Evolutionary conservation across 305 asterid genomes (phyloP), one percentile per base, ranked within the genome.

Genomic region (Withania somnifera): DNA sequence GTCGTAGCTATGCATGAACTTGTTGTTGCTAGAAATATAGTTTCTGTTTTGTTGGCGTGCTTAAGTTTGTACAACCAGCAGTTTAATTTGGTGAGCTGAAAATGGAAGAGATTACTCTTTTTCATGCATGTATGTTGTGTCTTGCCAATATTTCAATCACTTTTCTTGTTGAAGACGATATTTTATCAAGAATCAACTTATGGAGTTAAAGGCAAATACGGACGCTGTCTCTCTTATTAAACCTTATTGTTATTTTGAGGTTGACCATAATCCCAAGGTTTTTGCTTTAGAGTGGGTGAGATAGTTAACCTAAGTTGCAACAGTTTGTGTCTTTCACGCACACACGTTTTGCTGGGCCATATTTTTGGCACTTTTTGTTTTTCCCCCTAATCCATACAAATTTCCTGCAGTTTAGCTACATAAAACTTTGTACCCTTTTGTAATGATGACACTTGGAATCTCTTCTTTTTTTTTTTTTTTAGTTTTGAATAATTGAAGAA

Each of bases 1-100:
- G 89, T 80, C 69, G 80, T 77, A 47, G 81, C 82, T 86, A 83
- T 84, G 92, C 84, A 86, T 77, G 17, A 30, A 54, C 54, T 81
- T 88, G 82, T 73, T 81, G 89, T 84, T 47, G 79, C 60, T 47
- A 26, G 15, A 73, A 73, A 73, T 73, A 85, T 47, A 85, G 83
- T 88, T 24, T 47, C 40, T 73, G 61, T 77, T 88, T 84, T 89
- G 86, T 91, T 91, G 88, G n/a, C n/a, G n/a, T n/a, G n/a, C n/a
- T n/a, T n/a, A n/a, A n/a, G n/a, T 81, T 84, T 76, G 69, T 82
- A 47, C 81, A 78, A 42, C 47, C 81, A 79, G 69, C 50, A 79
- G 89, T 87, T 88, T 63, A 84, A 89, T 92, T 93, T 91, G 98
- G 95, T 94, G 97, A 94, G 94, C 98, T 77, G 95, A 94, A 89